Percentiles rank a stretch among this genome's conserved stretches.
Evolutionary conservation across 345 rosid genomes (phyloP).

Genomic region (Heritiera fomes): DNA sequence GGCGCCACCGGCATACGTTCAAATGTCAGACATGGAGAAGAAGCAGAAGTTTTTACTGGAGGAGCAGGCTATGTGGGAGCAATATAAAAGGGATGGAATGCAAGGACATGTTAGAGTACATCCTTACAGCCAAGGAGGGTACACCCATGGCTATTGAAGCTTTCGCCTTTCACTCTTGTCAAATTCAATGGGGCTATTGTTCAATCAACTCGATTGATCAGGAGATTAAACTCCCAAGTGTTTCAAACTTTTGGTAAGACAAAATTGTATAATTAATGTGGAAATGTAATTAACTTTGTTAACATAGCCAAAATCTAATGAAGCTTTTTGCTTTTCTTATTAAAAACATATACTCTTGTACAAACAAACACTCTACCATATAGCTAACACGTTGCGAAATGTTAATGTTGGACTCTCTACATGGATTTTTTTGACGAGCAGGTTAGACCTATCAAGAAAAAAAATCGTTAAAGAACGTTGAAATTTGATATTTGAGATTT

Average conservation of each 20-base stretch:
- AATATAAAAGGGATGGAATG: constrained; percentile 48
- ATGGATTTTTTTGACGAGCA: too few species aligned
- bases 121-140: constrained; percentile 37
- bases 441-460: too few species aligned
- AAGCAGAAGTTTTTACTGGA: constrained; percentile 52
- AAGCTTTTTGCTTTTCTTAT: too few species aligned
- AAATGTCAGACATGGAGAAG: constrained; percentile 63
- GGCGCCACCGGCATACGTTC: constrained; percentile 54
- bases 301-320: not conserved
- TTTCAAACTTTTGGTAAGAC: not conserved
- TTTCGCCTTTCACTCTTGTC: not conserved
- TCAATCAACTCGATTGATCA: not conserved
- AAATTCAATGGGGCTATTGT: not conserved
- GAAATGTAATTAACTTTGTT: not conserved
- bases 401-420: too few species aligned
- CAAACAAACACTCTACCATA: too few species aligned
- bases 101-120: constrained; percentile 48
- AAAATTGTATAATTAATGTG: not conserved
- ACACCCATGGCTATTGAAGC: constrained; percentile 25
- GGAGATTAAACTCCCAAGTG: not conserved
- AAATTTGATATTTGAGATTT: too few species aligned
- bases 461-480: too few species aligned
- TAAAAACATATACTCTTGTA: too few species aligned
- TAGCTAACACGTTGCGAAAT: too few species aligned
- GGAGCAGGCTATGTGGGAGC: constrained; percentile 62